Evolutionary conservation across 2,329 filamentous ascomycete genomes (phyloP), one percentile per base, ranked within the genome.

Genomic region (Tolypocladium guangdongense): DNA sequence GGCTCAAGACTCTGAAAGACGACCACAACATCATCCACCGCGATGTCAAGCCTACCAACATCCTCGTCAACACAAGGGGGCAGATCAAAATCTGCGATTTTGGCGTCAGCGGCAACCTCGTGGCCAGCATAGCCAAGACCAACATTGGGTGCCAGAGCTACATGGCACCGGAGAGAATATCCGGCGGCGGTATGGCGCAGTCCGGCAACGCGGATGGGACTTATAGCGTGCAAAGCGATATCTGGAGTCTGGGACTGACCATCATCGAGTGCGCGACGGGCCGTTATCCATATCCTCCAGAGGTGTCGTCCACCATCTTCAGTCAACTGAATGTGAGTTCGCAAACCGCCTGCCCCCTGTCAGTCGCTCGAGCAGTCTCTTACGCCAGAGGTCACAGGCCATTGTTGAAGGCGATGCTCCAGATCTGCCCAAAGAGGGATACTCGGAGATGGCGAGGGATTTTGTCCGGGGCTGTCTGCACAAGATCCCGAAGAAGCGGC

Each of bases 91-190:
- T 99, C 54, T 99, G 93, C 71, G 93, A 99, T 70, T 99, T 99
- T 68, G 93, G 93, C 54, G 93, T 99, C 53, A 95, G 88, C 60
- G 93, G 93, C 52, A 99, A 99, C 63, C 74, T 99, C 27, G 93
- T 99, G 24, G 92, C 93, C 27, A 96, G 90, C 73, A 97, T 97
- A 63, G 93, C 93, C 51, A 96, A 95, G 72, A 99, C 93, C 32
- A 99, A 99, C 67, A 99, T 99, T 63, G 93, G 93, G 39, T 99
- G 93, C 65, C 93, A 99, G 72, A 96, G 91, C 66, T 99, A 99
- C 73, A 99, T 99, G 93, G 93, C 93, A 0, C 93, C 93, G 0
- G 93, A 99, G 70, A 78, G 93, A 59, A 99, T 99, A 63, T 90
- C 90, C 10, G 90, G 89, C 49, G 90, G 91, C 54, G 87, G 87